These are phyloP conservation scores for Chaetomium strumarium DNA, from an alignment of 2,329 filamentous ascomycete genomes.

Conservation along the genomic window DNA sequence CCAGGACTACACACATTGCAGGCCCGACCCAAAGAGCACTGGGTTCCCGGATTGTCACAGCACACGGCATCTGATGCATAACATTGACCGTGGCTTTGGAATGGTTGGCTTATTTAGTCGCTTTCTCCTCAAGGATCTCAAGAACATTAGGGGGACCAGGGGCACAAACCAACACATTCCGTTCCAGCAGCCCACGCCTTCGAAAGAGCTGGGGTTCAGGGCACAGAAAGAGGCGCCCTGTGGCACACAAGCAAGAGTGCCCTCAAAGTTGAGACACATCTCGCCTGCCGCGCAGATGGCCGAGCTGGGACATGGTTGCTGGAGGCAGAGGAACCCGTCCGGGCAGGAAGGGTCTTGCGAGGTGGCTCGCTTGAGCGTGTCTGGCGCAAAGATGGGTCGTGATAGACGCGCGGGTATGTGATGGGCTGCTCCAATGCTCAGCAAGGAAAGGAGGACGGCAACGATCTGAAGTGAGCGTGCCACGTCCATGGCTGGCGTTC, in stretches of 20 bases:
- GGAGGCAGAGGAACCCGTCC: background rate
- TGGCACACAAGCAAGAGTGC: slow-evolving; percentile 1
- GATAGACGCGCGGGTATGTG: background rate
- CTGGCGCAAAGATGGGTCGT: background rate
- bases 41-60: background rate
- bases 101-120: background rate
- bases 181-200: slow-evolving; percentile 1
- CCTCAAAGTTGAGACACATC: slow-evolving; percentile 2
- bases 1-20: background rate
- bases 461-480: background rate
- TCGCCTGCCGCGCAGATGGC: background rate
- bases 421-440: background rate
- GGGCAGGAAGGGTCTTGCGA: background rate
- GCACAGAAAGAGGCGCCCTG: background rate
- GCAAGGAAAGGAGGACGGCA: background rate
- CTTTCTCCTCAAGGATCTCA: too few relatives aligned
- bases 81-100: background rate
- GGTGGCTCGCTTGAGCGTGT: background rate
- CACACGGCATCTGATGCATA: background rate
- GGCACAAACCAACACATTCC: background rate
- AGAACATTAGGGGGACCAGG: too few relatives aligned
- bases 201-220: background rate
- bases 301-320: background rate
- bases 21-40: background rate
- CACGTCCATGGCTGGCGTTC: background rate